These are phyloP conservation scores for Tylopilus plumbeoviolaceoides DNA, from an alignment of 768 basidiomycete species.

Conservation along the genomic window DNA sequence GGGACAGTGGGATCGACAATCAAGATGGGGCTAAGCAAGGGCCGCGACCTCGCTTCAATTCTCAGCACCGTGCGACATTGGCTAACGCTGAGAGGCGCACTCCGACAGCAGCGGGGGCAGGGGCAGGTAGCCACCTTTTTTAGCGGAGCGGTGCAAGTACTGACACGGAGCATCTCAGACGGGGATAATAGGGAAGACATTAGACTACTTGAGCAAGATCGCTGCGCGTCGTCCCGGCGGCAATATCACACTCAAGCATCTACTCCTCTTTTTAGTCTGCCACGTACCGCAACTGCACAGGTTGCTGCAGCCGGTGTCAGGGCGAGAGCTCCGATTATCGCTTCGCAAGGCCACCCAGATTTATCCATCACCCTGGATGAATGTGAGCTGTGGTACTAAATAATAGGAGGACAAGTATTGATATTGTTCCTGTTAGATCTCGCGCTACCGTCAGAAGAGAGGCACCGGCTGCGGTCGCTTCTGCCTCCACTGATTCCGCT, in stretches of 20 bases:
- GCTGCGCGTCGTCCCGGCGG: neutral
- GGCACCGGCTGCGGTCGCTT: neutral
- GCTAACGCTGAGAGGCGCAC: neutral
- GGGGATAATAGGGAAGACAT: neutral
- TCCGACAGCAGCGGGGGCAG: neutral
- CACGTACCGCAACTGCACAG: neutral
- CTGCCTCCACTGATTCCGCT: conserved; percentile 1
- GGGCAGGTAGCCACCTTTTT: conserved; percentile 7
- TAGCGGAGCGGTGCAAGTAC: neutral
- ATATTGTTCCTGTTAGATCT: conserved; percentile 6
- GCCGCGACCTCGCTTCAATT: neutral
- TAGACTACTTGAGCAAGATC: conserved; percentile 3
- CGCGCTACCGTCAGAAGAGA: neutral
- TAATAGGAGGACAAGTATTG: neutral
- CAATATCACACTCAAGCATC: neutral
- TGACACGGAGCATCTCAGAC: conserved; percentile 8
- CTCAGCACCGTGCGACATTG: neutral
- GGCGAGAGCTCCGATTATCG: neutral
- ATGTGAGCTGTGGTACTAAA: conserved; percentile 2
- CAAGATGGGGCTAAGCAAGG: neutral
- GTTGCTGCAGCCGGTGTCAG: neutral
- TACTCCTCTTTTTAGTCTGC: neutral
- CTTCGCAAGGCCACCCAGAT: neutral
- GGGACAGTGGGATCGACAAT: neutral
- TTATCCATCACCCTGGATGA: neutral